These are phyloP conservation scores for Solanum ossicruentum DNA, from an alignment of 257 asterid species.

Conservation along the genomic window DNA sequence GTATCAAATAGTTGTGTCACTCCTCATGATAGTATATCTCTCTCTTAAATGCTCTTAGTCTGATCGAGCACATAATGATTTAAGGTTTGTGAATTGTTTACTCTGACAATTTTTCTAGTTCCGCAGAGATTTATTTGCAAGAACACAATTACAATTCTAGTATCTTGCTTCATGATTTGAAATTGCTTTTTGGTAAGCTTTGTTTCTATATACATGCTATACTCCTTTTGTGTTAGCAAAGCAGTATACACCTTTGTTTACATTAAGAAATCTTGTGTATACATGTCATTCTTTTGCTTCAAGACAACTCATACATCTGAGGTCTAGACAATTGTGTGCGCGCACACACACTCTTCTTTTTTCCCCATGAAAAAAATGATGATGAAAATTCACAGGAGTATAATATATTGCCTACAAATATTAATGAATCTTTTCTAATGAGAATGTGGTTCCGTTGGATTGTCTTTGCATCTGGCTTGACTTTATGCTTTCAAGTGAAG, in stretches of 20 bases:
- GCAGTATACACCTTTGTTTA: background rate
- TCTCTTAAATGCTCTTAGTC: background rate
- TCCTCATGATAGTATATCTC: background rate
- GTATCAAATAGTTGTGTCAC: background rate
- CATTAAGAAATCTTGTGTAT: background rate
- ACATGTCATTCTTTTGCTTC: background rate
- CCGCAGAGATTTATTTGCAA: constrained; percentile 31
- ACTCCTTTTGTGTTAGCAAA: background rate
- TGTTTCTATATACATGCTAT: background rate
- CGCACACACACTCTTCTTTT: too few species aligned
- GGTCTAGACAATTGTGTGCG: background rate
- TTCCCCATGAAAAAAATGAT: background rate
- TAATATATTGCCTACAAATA: background rate
- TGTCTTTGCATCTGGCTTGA: background rate
- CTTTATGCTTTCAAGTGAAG: background rate
- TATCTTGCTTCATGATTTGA: constrained; percentile 12
- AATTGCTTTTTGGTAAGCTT: background rate
- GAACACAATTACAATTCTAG: constrained; percentile 43
- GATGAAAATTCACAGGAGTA: background rate
- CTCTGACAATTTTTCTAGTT: constrained; percentile 13
- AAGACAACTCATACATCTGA: background rate
- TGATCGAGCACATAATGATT: background rate
- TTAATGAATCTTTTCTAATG: background rate
- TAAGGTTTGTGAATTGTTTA: background rate
- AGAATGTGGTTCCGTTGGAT: background rate